phyloP scores from a whole-genome alignment of 257 asterid genomes.

The Capsicum chinense region DNA sequence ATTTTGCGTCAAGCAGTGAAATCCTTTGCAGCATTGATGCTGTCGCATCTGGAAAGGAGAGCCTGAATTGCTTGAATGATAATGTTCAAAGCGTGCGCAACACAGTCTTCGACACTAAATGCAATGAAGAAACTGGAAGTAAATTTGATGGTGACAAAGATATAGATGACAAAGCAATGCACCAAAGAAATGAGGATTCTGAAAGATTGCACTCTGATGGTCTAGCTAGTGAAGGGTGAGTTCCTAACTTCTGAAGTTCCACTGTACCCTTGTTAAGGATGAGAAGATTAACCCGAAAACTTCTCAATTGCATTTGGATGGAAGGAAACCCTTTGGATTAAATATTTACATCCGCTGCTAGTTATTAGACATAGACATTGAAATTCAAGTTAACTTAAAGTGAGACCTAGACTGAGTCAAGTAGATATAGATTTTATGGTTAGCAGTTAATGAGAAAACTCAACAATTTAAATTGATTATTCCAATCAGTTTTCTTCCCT shows the following conservation, averaged over 20 bases:
- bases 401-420: neutral
- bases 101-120: neutral
- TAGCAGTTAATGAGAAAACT: neutral
- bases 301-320: slow-evolving; percentile 8
- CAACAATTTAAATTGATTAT: neutral
- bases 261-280: neutral
- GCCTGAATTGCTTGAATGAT: neutral
- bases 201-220: slow-evolving; percentile 1
- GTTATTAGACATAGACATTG: neutral
- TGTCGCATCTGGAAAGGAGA: slow-evolving; percentile 25
- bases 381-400: slow-evolving; percentile 15
- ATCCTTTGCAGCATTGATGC: slow-evolving; percentile 20
- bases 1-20: slow-evolving; percentile 13
- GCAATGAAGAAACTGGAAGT: slow-evolving; percentile 23
- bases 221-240: slow-evolving; percentile 28
- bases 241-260: slow-evolving; percentile 27
- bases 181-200: neutral
- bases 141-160: neutral
- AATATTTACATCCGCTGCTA: neutral
- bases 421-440: slow-evolving; percentile 2
- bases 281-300: neutral
- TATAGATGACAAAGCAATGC: neutral
- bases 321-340: slow-evolving; percentile 1
- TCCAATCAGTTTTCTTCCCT: neutral
- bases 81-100: slow-evolving; percentile 15